A percentile compares a stretch with the other conserved stretches of the same genome.
These are phyloP conservation scores for Suaeda aralocaspica DNA, from an alignment of 148 eudicot species.

Conservation along the genomic window DNA sequence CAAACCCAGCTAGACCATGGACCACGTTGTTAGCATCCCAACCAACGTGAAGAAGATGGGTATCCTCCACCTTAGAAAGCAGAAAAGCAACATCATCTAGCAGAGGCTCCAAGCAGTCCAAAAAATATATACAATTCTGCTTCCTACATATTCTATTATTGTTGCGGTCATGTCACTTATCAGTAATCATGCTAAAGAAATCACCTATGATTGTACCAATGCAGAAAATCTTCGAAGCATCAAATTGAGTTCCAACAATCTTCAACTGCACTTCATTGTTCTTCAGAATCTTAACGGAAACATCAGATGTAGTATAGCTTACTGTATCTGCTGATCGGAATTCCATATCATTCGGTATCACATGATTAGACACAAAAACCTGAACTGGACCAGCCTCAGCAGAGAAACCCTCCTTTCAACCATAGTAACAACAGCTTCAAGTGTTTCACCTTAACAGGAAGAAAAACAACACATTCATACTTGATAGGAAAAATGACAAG, in stretches of 20 bases:
- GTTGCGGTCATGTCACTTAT: too few species aligned
- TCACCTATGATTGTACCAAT: too few species aligned
- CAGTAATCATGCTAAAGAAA: too few species aligned
- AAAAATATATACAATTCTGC: too few species aligned
- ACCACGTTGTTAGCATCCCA: too few species aligned
- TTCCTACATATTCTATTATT: too few species aligned
- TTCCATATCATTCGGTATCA: constrained; percentile 98
- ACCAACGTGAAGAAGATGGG: too few species aligned
- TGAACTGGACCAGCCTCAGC: constrained; percentile 99
- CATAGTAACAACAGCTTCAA: constrained; percentile 96
- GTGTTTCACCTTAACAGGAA: constrained; percentile 95
- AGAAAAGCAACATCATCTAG: too few species aligned
- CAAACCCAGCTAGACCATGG: too few species aligned
- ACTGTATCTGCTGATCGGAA: constrained; percentile 90
- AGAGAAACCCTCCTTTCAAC: constrained; percentile 98
- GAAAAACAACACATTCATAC: constrained; percentile 85
- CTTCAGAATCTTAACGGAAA: constrained; percentile 92
- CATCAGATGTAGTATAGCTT: constrained; percentile 86
- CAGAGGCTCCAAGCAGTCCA: too few species aligned
- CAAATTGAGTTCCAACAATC: constrained; percentile 92
- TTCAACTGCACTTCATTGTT: constrained; percentile 90
- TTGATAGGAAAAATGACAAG: constrained; percentile 86
- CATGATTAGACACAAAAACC: constrained; percentile 90
- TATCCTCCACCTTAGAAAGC: too few species aligned
- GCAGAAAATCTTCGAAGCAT: constrained; percentile 93